Percentiles rank a stretch among this genome's conserved stretches.
Evolutionary conservation across 2,329 filamentous ascomycete genomes (phyloP).

Genomic region (Pyricularia grisea): DNA sequence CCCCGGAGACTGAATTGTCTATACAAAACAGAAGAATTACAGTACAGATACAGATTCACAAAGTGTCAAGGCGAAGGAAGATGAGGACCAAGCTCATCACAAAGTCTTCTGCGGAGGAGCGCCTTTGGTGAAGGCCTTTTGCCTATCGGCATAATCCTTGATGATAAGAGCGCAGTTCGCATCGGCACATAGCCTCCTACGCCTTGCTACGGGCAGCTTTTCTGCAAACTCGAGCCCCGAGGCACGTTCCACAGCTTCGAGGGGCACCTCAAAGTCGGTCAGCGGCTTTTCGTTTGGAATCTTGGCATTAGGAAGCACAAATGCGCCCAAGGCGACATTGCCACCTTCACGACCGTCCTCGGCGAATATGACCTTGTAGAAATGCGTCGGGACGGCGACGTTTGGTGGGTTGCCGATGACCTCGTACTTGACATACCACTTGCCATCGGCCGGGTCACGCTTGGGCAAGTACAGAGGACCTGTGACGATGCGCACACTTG

Average conservation of each 20-base stretch:
- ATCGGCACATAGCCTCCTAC: conserved; percentile 77
- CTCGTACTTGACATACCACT: conserved; percentile 94
- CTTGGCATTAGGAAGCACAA: conserved; percentile 84
- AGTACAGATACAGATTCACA: not conserved
- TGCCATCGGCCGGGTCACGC: conserved; percentile 71
- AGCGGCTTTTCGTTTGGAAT: conserved; percentile 86
- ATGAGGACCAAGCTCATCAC: not conserved
- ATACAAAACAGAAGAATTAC: not conserved
- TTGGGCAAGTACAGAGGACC: conserved; percentile 89
- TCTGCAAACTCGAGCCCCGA: conserved; percentile 85
- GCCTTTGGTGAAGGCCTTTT: conserved; percentile 46
- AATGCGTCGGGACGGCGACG: conserved; percentile 93
- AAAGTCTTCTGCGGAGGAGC: conserved; percentile 2
- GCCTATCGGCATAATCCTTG: conserved; percentile 61
- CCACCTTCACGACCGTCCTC: conserved; percentile 66
- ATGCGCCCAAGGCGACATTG: conserved; percentile 82
- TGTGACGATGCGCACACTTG: conserved; percentile 83
- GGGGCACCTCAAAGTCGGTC: conserved; percentile 84
- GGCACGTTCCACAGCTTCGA: conserved; percentile 87
- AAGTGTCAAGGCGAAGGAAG: not conserved
- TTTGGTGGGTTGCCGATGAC: conserved; percentile 90
- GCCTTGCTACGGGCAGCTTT: conserved; percentile 63
- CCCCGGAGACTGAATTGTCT: not conserved
- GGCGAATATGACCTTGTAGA: conserved; percentile 98
- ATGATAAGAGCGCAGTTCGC: conserved; percentile 76